Evolutionary conservation across 768 basidiomycete genomes (phyloP).

Genomic region (Suillus decipiens): DNA sequence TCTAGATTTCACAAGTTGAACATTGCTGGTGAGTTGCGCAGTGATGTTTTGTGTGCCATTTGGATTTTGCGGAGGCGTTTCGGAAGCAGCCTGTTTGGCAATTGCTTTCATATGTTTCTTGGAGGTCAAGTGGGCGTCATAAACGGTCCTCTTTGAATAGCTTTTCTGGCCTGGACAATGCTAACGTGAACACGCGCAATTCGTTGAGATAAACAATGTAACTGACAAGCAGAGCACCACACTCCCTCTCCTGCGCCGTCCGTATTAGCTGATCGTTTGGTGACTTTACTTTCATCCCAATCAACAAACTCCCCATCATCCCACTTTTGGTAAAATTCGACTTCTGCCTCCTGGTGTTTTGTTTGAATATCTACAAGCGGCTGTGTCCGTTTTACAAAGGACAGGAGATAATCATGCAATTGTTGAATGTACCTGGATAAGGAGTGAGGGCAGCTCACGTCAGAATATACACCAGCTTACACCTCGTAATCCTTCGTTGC

Average conservation of each 20-base stretch:
- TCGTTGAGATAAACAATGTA: constrained; percentile 9
- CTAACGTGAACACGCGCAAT: constrained; percentile 11
- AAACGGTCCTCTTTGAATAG: constrained; percentile 97
- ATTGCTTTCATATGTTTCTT: constrained; percentile 95
- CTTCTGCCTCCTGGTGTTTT: constrained; percentile 62
- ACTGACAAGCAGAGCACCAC: constrained; percentile 93
- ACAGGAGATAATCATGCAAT: constrained; percentile 81
- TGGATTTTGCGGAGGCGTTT: constrained; percentile 35
- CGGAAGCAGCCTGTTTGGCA: constrained; percentile 63
- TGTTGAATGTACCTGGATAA: constrained; percentile 74
- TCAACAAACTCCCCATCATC: constrained; percentile 68
- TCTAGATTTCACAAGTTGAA: constrained; percentile 43
- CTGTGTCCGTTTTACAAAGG: constrained; percentile 81
- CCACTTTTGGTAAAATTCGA: constrained; percentile 81
- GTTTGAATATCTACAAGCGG: constrained; percentile 79
- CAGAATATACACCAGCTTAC: constrained; percentile 45
- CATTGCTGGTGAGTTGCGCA: constrained; percentile 36
- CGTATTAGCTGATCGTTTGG: constrained; percentile 38
- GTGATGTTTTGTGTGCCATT: constrained; percentile 30
- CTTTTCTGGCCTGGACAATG: constrained; percentile 76
- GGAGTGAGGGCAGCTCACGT: constrained; percentile 13
- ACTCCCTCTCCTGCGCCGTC: constrained; percentile 67
- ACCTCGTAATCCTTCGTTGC: constrained; percentile 75
- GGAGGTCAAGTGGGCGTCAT: constrained; percentile 92
- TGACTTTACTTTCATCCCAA: constrained; percentile 61